Evolutionary conservation across 2,329 filamentous ascomycete species (phyloP), one percentile per base, ranked within the genome.

Genomic region (Diplodia corticola): DNA sequence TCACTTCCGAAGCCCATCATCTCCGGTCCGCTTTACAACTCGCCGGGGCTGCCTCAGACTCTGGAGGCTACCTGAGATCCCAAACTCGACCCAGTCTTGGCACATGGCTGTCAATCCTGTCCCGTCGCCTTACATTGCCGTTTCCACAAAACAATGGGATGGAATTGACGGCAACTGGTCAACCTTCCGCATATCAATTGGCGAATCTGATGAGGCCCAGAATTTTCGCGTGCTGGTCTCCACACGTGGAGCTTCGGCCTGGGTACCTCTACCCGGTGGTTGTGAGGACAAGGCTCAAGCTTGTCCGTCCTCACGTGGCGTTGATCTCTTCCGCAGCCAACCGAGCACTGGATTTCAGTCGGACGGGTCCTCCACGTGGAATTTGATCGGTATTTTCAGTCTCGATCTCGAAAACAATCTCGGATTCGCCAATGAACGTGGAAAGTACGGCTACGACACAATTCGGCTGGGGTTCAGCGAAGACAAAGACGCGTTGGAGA

Each of bases 91-190:
- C 7, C 1, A 4, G 3, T n/a, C n/a, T n/a, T n/a, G n/a, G n/a
- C n/a, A n/a, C 22, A 51, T 28, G 49, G 1, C 15, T n/a, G 9
- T 13, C 1, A n/a, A 4, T 7, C 10, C n/a, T 7, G 3, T 9
- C 6, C 4, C 17, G 0, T 4, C 48, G 12, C 59, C 59, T 3
- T 63, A 50, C 12, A 10, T n/a, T 13, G 44, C 35, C 20, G 2
- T n/a, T 2, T 20, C 10, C 2, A 46, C 60, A 3, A 5, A n/a
- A 0, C 64, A 73, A 35, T 78, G 78, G 68, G 77, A 80, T 37
- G 79, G 79, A 54, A 74, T 77, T 57, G 78, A 80, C 71, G 79
- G 79, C 0, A 70, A 65, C 46, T 81, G 79, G 79, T 79, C 76
- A 46, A 78, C 76, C 2, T 81, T 81, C 69, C 71, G 73, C 15